phyloP scores from a whole-genome alignment of 2,329 filamentous ascomycete genomes.

The Paecilomyces niveus region DNA sequence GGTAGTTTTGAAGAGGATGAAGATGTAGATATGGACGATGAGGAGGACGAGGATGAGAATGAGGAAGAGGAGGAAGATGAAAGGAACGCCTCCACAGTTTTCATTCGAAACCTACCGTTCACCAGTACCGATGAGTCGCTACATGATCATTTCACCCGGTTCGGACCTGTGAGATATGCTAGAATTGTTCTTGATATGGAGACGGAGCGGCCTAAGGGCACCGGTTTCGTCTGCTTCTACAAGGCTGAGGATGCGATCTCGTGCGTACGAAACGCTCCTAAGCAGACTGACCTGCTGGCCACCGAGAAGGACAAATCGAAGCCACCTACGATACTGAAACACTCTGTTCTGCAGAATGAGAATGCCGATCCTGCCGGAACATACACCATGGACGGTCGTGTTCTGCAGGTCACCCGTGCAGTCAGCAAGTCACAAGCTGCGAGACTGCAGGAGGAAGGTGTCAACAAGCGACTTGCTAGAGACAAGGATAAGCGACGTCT shows the following conservation, averaged over 20 bases:
- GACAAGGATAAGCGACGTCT: slow-evolving; percentile 87
- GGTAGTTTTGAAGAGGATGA: slow-evolving; percentile 39
- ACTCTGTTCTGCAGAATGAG: slow-evolving; percentile 84
- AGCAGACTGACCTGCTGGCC: slow-evolving; percentile 35
- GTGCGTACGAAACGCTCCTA: slow-evolving; percentile 71
- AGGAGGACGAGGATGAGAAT: slow-evolving; percentile 33
- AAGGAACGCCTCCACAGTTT: slow-evolving; percentile 67
- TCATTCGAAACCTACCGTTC: slow-evolving; percentile 91
- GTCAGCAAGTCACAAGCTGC: slow-evolving; percentile 76
- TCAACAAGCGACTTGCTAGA: slow-evolving; percentile 53
- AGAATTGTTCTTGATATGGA: slow-evolving; percentile 80
- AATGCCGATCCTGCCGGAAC: slow-evolving; percentile 70
- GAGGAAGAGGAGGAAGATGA: slow-evolving; percentile 42
- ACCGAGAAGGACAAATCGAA: slow-evolving; percentile 31
- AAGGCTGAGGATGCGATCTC: slow-evolving; percentile 64
- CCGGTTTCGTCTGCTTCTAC: slow-evolving; percentile 91
- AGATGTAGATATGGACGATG: slow-evolving; percentile 36
- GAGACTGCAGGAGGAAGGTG: slow-evolving; percentile 64
- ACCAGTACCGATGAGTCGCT: slow-evolving; percentile 75
- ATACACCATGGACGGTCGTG: slow-evolving; percentile 85
- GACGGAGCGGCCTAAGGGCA: slow-evolving; percentile 82
- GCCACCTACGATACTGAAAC: slow-evolving; percentile 49
- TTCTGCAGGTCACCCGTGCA: slow-evolving; percentile 76
- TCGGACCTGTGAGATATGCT: slow-evolving; percentile 84
- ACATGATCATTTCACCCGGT: slow-evolving; percentile 77